A percentile compares a stretch with the other conserved stretches of the same genome.
Evolutionary conservation across 768 basidiomycete genomes (phyloP).

Genomic region (Glaciozyma martinii): DNA sequence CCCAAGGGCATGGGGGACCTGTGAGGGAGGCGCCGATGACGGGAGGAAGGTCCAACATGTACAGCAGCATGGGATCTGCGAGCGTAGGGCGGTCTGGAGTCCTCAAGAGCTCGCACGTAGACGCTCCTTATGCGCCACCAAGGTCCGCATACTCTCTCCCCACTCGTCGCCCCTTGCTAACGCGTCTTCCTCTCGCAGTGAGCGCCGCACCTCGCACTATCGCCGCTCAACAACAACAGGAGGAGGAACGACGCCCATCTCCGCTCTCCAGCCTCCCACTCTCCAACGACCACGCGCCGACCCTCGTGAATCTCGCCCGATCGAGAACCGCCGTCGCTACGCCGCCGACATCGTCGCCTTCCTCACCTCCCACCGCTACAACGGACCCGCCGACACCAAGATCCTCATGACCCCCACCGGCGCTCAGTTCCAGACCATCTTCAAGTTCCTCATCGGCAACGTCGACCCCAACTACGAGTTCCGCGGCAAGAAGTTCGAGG

Average conservation of each 20-base stretch:
- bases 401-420: slow-evolving; percentile 68
- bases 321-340: slow-evolving; percentile 9
- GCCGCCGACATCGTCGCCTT: slow-evolving; percentile 30
- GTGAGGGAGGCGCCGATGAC: slow-evolving; percentile 18
- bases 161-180: not conserved
- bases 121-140: slow-evolving; percentile 15
- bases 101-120: not conserved
- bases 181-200: not conserved
- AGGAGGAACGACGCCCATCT: not conserved
- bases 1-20: slow-evolving; percentile 23
- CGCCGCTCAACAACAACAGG: slow-evolving; percentile 16
- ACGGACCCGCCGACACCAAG: slow-evolving; percentile 41
- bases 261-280: slow-evolving; percentile 4
- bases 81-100: slow-evolving; percentile 10
- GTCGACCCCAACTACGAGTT: slow-evolving; percentile 54
- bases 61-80: slow-evolving; percentile 9
- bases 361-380: slow-evolving; percentile 26
- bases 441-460: slow-evolving; percentile 59
- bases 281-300: slow-evolving; percentile 2
- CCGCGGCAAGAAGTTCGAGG: slow-evolving; percentile 57
- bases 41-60: slow-evolving; percentile 7
- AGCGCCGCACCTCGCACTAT: slow-evolving; percentile 24
- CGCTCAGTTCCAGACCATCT: slow-evolving; percentile 77
- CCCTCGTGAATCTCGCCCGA: slow-evolving; percentile 11
- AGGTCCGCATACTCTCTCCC: not conserved